Conservation (phyloP, 176 grass and related monocot species). For the Zea mays region Zm-B73-REFERENCE-NAM-5.0 NC_050099.1:238522501-238523000, state of each 20-base stretch:
- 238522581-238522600: slow-evolving; percentile 37
- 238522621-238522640: slow-evolving; percentile 68
- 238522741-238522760: not conserved
- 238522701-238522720: slow-evolving; percentile 23
- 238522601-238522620: slow-evolving; percentile 35
- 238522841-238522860: slow-evolving; percentile 68
- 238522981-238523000: slow-evolving; percentile 82
- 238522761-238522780: not conserved
- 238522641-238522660: slow-evolving; percentile 57
- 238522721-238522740: slow-evolving; percentile 19
- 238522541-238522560: not conserved
- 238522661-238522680: slow-evolving; percentile 63
- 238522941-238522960: slow-evolving; percentile 76
- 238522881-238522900: not conserved
- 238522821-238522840: slow-evolving; percentile 67
- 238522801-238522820: slow-evolving; percentile 81
- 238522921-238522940: slow-evolving; percentile 32
- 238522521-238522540: slow-evolving; percentile 32
- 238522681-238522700: slow-evolving; percentile 82
- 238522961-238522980: slow-evolving; percentile 81
- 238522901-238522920: not conserved
- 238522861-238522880: not conserved
- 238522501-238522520: slow-evolving; percentile 51
- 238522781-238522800: slow-evolving; percentile 42
- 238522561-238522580: not conserved